Percentiles rank a stretch among this genome's conserved stretches.
phyloP scores from a whole-genome alignment of 805 yeast species.

The Saccharomyces mikatae region DNA sequence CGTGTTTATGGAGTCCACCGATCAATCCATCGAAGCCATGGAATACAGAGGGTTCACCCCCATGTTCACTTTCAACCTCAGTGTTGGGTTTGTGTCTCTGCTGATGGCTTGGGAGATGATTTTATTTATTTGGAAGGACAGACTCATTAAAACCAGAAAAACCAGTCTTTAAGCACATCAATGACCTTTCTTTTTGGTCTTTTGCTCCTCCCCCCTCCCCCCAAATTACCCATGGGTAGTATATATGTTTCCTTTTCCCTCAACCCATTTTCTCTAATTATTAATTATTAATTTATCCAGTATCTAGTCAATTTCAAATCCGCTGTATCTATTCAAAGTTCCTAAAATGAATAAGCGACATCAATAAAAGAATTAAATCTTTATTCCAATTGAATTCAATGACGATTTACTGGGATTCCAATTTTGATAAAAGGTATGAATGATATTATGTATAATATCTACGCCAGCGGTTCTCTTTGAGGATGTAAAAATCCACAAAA shows the following conservation, averaged over 20 bases:
- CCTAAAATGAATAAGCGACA: neutral
- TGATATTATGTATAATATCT: no score
- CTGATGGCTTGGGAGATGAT: slow-evolving; percentile 85
- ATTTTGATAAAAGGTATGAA: no score
- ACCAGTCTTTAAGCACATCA: slow-evolving; percentile 8
- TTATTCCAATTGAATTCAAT: no score
- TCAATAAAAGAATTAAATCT: no score
- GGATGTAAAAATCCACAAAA: neutral
- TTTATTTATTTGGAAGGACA: slow-evolving; percentile 54
- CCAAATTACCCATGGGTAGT: neutral
- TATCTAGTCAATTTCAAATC: neutral
- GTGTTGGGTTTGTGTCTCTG: slow-evolving; percentile 69
- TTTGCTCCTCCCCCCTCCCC: neutral
- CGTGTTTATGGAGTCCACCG: slow-evolving; percentile 86
- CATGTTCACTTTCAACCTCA: slow-evolving; percentile 86
- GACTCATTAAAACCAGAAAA: slow-evolving; percentile 28
- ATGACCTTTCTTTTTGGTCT: neutral
- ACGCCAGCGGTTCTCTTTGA: neutral
- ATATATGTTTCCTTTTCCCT: neutral
- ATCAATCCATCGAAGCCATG: slow-evolving; percentile 73
- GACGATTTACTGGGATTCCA: no score
- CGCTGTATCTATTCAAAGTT: neutral
- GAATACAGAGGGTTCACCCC: slow-evolving; percentile 75
- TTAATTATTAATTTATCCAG: neutral
- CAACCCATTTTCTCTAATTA: neutral